Base-by-base conservation (phyloP, 2,329 filamentous ascomycete species). In the Hypoxylon sp. region DNA sequence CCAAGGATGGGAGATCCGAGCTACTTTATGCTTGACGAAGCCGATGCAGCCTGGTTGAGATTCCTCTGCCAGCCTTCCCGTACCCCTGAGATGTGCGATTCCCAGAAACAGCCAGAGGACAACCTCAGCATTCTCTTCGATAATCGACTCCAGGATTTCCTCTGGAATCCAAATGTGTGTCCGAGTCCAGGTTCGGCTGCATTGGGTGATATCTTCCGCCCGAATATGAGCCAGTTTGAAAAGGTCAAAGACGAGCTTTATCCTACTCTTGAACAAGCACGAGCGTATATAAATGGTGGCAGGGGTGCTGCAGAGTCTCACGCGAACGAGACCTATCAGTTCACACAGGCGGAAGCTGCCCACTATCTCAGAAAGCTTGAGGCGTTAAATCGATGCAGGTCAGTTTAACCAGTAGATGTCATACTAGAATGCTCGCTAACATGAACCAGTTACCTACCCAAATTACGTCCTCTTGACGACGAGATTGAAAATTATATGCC, bases 121-220 rank as follows among this genome's bases (percentile, higher is more conserved):
- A 77, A 78, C 54, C 70, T 78, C 22, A 20, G 54, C n/a, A 72
- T 75, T 13, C 48, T 79, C 5, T 77, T 79, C 53, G 75, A 78
- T 56, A 64, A 68, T 33, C 76, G 75, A 25, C 72, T 79, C 14
- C 76, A 78, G 60, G 67, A 68, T 1, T 75, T 74, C 51, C 70
- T 79, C 40, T 72, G 66, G 8, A 33, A 72, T 13, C 30, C 70
- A 0, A 58, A 56, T 22, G 40, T 17, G 13, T 53, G 17, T 70
- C 70, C 11, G 60, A 58, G 37, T n/a, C 53, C 64, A 6, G 58
- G 64, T 13, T 35, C 53, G n/a, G 55, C 42, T 22, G 56, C 49
- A 4, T 2, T 22, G 13, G 59, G 55, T 7, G 54, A 63, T 48
- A 49, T 65, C 17, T 60, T 57, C 8, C 13, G 60, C 2, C 33